Evolutionary conservation across 1,284 basidiomycete genomes (phyloP).

Genomic region (Phylloboletellus chloephorus): DNA sequence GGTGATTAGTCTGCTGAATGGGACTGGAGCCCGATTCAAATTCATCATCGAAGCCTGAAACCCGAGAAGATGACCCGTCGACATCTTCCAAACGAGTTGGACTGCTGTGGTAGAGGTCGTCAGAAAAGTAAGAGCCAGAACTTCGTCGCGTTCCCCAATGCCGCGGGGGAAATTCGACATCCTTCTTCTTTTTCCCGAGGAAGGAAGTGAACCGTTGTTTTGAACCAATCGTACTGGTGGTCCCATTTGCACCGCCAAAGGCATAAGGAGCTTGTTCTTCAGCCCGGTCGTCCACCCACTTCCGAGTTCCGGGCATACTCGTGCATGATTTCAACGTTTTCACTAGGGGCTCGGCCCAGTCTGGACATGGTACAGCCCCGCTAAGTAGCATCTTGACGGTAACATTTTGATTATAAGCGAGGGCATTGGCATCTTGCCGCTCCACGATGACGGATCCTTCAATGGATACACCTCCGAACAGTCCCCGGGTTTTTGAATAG

Average conservation of each 20-base stretch:
- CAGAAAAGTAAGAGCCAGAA: constrained; percentile 50
- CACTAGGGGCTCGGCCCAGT: constrained; percentile 73
- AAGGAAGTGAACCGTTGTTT: constrained; percentile 36
- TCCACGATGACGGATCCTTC: constrained; percentile 95
- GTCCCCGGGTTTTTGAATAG: constrained; percentile 91
- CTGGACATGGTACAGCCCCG: constrained; percentile 67
- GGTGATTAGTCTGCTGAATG: constrained; percentile 21
- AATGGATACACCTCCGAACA: constrained; percentile 82
- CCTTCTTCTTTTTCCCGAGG: constrained; percentile 49
- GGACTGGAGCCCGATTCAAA: constrained; percentile 37
- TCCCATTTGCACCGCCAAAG: constrained; percentile 43
- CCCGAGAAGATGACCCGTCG: constrained; percentile 5
- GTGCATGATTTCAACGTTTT: constrained; percentile 71
- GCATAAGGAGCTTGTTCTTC: constrained; percentile 45
- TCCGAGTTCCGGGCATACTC: constrained; percentile 59
- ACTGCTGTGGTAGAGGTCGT: constrained; percentile 28
- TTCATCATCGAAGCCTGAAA: constrained; percentile 21
- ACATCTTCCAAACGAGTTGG: constrained; percentile 12
- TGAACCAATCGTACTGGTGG: constrained; percentile 31
- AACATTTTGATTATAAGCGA: constrained; percentile 74
- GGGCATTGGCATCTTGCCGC: constrained; percentile 83
- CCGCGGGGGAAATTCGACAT: constrained; percentile 51
- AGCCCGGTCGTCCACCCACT: constrained; percentile 59
- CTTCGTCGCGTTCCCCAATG: constrained; percentile 54
- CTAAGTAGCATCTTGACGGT: constrained; percentile 76